phyloP scores from a whole-genome alignment of 306 rosid genomes.

The Gleditsia sinensis region DNA sequence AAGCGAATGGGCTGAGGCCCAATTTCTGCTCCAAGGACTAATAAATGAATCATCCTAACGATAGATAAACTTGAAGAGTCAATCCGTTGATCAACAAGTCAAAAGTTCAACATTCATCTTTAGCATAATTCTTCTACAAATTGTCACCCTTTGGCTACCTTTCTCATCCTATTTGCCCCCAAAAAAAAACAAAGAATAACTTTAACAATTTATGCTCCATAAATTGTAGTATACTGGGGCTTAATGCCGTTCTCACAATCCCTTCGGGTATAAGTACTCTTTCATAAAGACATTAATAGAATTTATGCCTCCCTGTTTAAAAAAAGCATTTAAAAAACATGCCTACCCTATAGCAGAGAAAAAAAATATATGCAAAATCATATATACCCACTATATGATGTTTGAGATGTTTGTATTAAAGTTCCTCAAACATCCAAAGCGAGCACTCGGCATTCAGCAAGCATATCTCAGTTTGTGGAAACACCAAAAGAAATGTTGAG shows the following conservation, averaged over 20 bases:
- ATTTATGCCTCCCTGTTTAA: background rate
- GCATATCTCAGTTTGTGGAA: background rate
- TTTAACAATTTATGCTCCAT: background rate
- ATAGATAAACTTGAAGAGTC: background rate
- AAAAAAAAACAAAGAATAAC: background rate
- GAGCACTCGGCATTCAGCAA: background rate
- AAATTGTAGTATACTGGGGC: background rate
- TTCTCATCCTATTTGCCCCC: background rate
- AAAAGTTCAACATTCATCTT: background rate
- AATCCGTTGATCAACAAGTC: background rate
- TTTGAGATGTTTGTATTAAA: background rate
- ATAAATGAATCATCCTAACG: too few species aligned
- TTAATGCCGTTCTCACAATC: background rate
- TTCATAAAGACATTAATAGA: background rate
- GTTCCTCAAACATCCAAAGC: background rate
- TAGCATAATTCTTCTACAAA: background rate
- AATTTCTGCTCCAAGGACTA: too few species aligned
- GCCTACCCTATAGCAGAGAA: background rate
- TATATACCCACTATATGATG: background rate
- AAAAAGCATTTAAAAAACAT: background rate
- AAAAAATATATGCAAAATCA: background rate
- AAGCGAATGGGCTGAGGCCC: background rate
- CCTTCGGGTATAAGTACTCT: background rate
- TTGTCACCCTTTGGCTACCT: background rate
- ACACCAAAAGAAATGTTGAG: background rate